Evolutionary conservation across 805 yeast species (phyloP), one percentile per base, ranked within the genome.

Genomic region (Blastobotrys attinorum): DNA sequence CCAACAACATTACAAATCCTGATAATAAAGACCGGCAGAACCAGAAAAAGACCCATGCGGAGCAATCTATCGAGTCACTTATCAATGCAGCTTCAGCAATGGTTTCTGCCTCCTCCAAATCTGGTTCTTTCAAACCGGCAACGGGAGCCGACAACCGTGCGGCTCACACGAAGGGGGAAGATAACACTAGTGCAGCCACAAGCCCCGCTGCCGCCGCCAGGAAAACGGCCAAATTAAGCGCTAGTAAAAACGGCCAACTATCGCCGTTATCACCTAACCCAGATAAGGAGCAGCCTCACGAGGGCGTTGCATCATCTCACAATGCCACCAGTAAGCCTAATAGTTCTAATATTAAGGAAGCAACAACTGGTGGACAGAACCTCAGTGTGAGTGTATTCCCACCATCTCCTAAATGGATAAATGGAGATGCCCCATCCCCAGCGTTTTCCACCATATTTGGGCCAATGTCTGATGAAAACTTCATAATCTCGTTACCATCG

Each of bases 41-140:
- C 20, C 39, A 21, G 10, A 18, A 36, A n/a, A 36, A 36, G 27
- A 15, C 10, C 8, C 20, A n/a, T 36, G n/a, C 17, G 4, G 22
- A 17, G 21, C 37, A 16, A 29, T 36, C 39, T 6, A 36, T 36
- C 16, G 39, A 36, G 8, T 10, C n/a, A 18, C 16, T 36, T 25
- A 36, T 36, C 11, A 13, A 36, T 17, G 39, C 39, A 18, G 39
- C 39, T n/a, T 6, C 21, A 18, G 37, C 37, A 8, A 25, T 25
- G 29, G 29, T 25, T 7, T 11, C 7, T 11, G 11, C 10, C 11
- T 11, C 7, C 7, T 8, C 7, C 29, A 11, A 7, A 25, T 7
- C 29, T 11, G 29, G 10, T 11, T 7, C 29, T 7, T 7, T 7
- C 11, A 7, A 11, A 7, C 29, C 29, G 29, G 29, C 29, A 7